Evolutionary conservation across 1,284 basidiomycete species (phyloP), one percentile per base, ranked within the genome.

Genomic region (Ceratobasidium sp.): DNA sequence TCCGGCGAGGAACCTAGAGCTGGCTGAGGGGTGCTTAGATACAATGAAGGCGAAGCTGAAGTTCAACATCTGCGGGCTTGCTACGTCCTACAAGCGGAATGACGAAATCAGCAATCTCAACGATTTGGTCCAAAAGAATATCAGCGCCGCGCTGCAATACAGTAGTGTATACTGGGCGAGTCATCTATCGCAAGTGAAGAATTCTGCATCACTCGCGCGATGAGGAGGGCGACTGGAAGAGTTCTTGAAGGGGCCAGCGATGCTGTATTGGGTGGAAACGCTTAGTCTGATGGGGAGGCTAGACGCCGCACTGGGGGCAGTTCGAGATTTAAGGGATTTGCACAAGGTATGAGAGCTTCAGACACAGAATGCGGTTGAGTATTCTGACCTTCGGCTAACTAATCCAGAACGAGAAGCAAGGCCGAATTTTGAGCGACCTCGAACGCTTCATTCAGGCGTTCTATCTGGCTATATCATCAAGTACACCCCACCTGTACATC

Each of bases 261-360:
- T 77, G 12, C 44, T 77, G 13, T 69, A 46, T 15, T 79, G 78
- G 78, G 44, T 79, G 9, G 78, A 79, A 58, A 58, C n/a, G 10
- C 66, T 77, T 0, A 77, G 63, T 26, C 49, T 79, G 20, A 49
- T 67, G 3, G 63, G 55, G 5, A 51, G 58, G 20, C 18, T 79
- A 4, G 42, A 70, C 5, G 26, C 28, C 1, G 73, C 51, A 18
- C 49, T 79, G 0, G 12, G 28, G 4, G 44, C n/a, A 28, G 18
- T 76, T 12, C 51, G 15, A 13, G 20, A 33, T 9, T 9, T 67
- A 18, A 58, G 51, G 20, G 23, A 44, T 4, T 58, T 56, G 64
- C 61, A 42, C 10, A 26, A 63, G 44, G 78, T 79, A 26, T 53
- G 77, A 51, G 49, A 51, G 5, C 18, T 15, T 51, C 15, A 20